These are phyloP conservation scores for Penicillium crystallinum DNA, from an alignment of 495 filamentous ascomycete species.

Conservation along the genomic window DNA sequence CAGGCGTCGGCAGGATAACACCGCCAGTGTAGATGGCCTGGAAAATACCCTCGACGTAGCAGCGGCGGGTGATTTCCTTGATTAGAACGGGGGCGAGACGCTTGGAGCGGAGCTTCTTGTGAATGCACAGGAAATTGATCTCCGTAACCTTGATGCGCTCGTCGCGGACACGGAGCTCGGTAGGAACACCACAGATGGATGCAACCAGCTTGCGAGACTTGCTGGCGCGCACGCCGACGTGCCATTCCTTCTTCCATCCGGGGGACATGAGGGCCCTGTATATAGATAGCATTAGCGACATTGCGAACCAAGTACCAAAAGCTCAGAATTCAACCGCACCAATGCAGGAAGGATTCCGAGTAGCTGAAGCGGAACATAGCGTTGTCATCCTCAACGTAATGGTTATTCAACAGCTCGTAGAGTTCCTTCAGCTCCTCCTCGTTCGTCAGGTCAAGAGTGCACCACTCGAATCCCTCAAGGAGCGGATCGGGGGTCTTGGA, in stretches of 20 bases:
- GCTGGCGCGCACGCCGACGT: conserved; percentile 80
- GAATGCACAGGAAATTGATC: conserved; percentile 96
- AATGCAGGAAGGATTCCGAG: conserved; percentile 79
- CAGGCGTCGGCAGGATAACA: conserved; percentile 79
- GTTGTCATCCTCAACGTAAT: conserved; percentile 95
- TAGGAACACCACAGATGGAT: conserved; percentile 90
- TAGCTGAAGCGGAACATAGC: conserved; percentile 98
- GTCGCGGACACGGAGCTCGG: conserved; percentile 71
- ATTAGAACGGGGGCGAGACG: conserved; percentile 88
- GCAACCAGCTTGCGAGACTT: conserved; percentile 79
- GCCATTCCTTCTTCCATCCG: conserved; percentile 95
- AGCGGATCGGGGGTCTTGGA: conserved; percentile 60
- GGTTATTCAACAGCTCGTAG: conserved; percentile 79
- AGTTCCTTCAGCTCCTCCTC: conserved; percentile 69
- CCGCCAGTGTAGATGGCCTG: conserved; percentile 96
- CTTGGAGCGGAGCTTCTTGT: conserved; percentile 95
- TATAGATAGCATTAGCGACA: conserved; percentile 12
- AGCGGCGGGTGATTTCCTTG: conserved; percentile 91
- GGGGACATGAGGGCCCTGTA: conserved; percentile 84
- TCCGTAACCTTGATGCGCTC: conserved; percentile 74
- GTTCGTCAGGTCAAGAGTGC: conserved; percentile 77
- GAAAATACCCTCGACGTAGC: conserved; percentile 76
- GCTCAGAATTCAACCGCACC: conserved; percentile 46
- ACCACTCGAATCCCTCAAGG: conserved; percentile 85
- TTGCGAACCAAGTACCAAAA: not conserved